Conservation (phyloP, 345 rosid genomes). For the Salix dunnii region DNA sequence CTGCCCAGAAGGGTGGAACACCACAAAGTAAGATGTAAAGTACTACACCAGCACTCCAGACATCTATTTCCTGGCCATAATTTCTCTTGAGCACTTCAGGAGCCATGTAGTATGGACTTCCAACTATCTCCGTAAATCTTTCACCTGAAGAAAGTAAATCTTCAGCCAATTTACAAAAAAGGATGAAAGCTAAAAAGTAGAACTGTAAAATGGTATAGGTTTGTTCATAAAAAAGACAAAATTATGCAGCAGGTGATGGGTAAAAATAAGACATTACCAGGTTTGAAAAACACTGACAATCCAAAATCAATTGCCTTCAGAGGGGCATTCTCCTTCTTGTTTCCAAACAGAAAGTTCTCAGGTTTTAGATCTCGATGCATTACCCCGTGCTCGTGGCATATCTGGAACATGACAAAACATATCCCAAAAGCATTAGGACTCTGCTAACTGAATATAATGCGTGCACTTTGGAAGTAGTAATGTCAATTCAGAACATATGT, state of each 20-base stretch:
- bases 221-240: too few relatives aligned
- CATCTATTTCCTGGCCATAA: conserved; percentile 37
- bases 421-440: not conserved
- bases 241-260: not conserved
- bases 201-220: not conserved
- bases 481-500: not conserved
- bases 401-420: conserved; percentile 12
- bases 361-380: conserved; percentile 38
- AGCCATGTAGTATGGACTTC: conserved; percentile 41
- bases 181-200: not conserved
- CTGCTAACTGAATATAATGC: not conserved
- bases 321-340: conserved; percentile 32
- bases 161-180: not conserved
- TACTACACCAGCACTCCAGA: conserved; percentile 39
- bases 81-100: conserved; percentile 35
- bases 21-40: conserved; percentile 39
- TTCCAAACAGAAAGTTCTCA: conserved; percentile 33
- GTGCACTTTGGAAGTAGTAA: not conserved
- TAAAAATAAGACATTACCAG: conserved; percentile 18
- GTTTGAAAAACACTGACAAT: conserved; percentile 31
- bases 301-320: conserved; percentile 38
- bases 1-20: conserved; percentile 39
- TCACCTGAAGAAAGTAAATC: conserved; percentile 24
- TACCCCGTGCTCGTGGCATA: conserved; percentile 32
- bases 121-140: conserved; percentile 30